Evolutionary conservation across 352 stramenopile species (phyloP).

Genomic region (Pseudoperonospora humuli): DNA sequence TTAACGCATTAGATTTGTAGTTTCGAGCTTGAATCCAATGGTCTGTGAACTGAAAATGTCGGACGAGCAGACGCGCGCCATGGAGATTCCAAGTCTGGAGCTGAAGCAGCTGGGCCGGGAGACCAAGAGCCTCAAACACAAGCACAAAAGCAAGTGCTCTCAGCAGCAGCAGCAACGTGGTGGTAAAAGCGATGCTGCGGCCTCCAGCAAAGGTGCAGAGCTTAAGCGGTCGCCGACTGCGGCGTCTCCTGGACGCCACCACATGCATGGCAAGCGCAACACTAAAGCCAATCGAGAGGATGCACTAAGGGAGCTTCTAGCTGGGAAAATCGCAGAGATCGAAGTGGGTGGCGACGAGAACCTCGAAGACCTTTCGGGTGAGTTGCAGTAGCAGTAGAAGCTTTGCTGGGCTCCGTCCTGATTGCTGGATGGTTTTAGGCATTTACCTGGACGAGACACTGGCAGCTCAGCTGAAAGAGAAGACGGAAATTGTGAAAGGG

Average conservation of each 20-base stretch:
- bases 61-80: conserved; percentile 19
- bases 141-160: conserved; percentile 60
- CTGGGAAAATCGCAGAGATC: conserved; percentile 80
- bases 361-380: conserved; percentile 63
- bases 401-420: not conserved
- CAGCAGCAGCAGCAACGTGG: conserved; percentile 11
- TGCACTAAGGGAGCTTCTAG: conserved; percentile 63
- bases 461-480: conserved; percentile 21
- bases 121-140: conserved; percentile 77
- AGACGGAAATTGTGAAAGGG: conserved; percentile 31
- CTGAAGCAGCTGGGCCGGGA: conserved; percentile 50
- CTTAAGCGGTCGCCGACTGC: conserved; percentile 20
- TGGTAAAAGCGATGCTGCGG: conserved; percentile 3
- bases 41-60: conserved; percentile 7
- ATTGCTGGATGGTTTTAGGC: too few relatives aligned
- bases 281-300: conserved; percentile 34
- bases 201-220: conserved; percentile 1
- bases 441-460: conserved; percentile 66
- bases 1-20: too few relatives aligned
- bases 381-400: conserved; percentile 1
- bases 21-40: not conserved
- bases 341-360: conserved; percentile 77
- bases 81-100: conserved; percentile 35
- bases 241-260: conserved; percentile 20
- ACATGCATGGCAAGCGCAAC: conserved; percentile 18